Evolutionary conservation across 768 basidiomycete genomes (phyloP).

Genomic region (Mycena polygramma): DNA sequence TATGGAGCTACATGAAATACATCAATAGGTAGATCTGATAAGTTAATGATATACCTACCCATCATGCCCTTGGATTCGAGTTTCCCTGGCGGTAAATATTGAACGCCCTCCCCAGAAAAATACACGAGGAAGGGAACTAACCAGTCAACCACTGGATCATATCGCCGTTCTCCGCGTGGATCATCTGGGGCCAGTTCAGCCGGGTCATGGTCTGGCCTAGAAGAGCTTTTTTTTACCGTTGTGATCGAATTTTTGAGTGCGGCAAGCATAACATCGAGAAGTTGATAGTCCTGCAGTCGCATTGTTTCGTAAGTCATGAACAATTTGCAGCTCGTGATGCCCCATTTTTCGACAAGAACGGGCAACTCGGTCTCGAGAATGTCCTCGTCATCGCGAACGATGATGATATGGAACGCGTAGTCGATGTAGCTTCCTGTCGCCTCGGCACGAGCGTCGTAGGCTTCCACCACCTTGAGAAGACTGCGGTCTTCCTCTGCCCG

Average conservation of each 20-base stretch:
- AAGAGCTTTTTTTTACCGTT: neutral
- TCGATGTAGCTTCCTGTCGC: constrained; percentile 23
- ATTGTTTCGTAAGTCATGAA: constrained; percentile 25
- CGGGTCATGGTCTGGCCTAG: neutral
- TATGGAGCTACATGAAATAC: constrained; percentile 6
- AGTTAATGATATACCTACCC: neutral
- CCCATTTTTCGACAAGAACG: constrained; percentile 21
- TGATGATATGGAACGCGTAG: constrained; percentile 22
- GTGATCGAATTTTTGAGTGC: constrained; percentile 18
- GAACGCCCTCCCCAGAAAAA: no score
- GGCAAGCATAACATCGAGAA: constrained; percentile 22
- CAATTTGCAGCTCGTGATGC: constrained; percentile 22
- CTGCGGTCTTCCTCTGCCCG: constrained; percentile 19
- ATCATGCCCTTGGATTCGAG: constrained; percentile 23
- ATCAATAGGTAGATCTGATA: neutral
- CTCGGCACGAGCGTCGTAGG: constrained; percentile 14
- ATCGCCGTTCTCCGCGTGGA: constrained; percentile 24
- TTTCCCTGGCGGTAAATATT: neutral
- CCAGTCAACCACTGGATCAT: constrained; percentile 22
- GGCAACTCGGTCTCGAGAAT: constrained; percentile 15
- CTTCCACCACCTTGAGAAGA: constrained; percentile 23
- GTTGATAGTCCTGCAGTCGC: constrained; percentile 22
- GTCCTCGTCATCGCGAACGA: constrained; percentile 21
- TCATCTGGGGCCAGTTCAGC: constrained; percentile 7
- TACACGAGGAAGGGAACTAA: neutral